phyloP scores from a whole-genome alignment of 345 rosid species.

The Anacardium occidentale region DNA sequence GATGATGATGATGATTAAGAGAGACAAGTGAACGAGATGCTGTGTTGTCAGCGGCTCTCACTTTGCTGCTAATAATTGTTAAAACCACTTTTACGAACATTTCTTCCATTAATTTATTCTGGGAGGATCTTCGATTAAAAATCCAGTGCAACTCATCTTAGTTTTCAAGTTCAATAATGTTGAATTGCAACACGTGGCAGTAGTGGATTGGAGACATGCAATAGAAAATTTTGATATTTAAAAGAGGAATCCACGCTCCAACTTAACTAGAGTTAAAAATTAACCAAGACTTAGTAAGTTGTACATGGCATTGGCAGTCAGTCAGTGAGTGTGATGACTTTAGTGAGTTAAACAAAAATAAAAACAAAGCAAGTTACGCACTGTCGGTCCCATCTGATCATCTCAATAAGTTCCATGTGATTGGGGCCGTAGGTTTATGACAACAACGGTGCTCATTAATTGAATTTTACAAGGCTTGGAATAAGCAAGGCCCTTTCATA shows the following conservation, averaged over 20 bases:
- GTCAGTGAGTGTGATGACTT: no score
- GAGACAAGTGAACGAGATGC: slow-evolving; percentile 48
- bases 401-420: slow-evolving; percentile 42
- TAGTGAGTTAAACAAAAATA: no score
- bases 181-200: background rate
- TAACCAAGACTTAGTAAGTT: background rate
- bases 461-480: no score
- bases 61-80: slow-evolving; percentile 86
- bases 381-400: background rate
- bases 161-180: slow-evolving; percentile 14
- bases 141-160: background rate
- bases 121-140: background rate
- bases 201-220: background rate
- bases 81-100: slow-evolving; percentile 40
- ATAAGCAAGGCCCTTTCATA: no score
- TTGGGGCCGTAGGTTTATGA: slow-evolving; percentile 32
- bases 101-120: no score
- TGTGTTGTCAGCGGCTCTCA: slow-evolving; percentile 74
- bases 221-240: no score
- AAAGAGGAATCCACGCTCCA: slow-evolving; percentile 12
- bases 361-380: no score
- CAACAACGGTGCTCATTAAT: background rate
- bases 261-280: slow-evolving; percentile 20
- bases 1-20: slow-evolving; percentile 57
- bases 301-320: no score